phyloP scores from a whole-genome alignment of 1,284 basidiomycete genomes.

The Trametes hirsuta region DNA sequence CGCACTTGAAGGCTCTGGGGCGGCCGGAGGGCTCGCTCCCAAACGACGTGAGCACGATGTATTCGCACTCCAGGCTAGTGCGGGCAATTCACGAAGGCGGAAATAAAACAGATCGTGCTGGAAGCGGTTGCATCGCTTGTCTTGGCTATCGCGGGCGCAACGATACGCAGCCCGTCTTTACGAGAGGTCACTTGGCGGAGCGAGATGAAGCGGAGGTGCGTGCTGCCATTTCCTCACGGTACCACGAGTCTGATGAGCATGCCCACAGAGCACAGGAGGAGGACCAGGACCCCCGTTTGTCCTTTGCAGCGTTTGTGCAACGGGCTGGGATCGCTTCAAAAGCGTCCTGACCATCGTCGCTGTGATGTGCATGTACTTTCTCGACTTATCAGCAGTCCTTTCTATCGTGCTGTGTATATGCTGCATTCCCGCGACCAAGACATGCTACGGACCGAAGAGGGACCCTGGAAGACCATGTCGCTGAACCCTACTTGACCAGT shows the following conservation, averaged over 20 bases:
- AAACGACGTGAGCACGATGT: slow-evolving; percentile 50
- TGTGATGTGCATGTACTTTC: background rate
- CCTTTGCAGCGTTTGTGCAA: slow-evolving; percentile 73
- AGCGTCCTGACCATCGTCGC: slow-evolving; percentile 1
- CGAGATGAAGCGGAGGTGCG: slow-evolving; percentile 82
- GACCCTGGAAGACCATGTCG: no score
- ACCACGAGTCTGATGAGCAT: background rate
- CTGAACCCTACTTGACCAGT: no score
- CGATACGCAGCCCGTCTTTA: slow-evolving; percentile 66
- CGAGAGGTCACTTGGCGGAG: slow-evolving; percentile 89
- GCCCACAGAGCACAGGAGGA: slow-evolving; percentile 58
- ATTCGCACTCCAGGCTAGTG: background rate
- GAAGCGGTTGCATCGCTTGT: slow-evolving; percentile 70
- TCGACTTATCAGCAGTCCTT: background rate
- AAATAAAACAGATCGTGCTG: slow-evolving; percentile 61
- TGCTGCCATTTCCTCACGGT: background rate
- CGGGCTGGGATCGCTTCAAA: slow-evolving; percentile 47
- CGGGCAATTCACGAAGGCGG: background rate
- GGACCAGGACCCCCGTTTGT: slow-evolving; percentile 75
- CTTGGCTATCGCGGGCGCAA: slow-evolving; percentile 72
- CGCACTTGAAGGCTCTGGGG: slow-evolving; percentile 73
- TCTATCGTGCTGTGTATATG: background rate
- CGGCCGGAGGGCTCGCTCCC: slow-evolving; percentile 68
- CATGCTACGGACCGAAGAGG: no score
- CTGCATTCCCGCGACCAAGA: background rate